These are phyloP conservation scores for Diaporthe amygdali DNA, from an alignment of 2,329 filamentous ascomycete species.

Conservation along the genomic window DNA sequence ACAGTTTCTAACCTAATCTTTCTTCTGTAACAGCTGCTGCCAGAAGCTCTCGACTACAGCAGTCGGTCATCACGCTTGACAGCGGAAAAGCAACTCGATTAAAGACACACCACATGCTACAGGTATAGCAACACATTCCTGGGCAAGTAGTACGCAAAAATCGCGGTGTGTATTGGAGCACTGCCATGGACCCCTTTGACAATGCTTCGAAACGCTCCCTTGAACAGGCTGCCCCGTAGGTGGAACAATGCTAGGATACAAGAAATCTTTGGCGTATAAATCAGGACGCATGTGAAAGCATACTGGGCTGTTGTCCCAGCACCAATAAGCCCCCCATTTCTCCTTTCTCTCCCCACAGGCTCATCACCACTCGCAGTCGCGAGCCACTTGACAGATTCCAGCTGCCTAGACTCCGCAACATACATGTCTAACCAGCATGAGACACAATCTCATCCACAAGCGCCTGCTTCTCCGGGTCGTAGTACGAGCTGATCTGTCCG, in stretches of 20 bases:
- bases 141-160: neutral
- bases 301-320: neutral
- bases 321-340: neutral
- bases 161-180: neutral
- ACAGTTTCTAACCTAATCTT: too few relatives aligned
- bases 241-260: neutral
- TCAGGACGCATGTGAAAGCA: neutral
- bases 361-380: neutral
- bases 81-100: neutral
- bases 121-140: neutral
- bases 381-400: neutral
- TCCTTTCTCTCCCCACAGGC: neutral
- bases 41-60: neutral
- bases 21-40: too few relatives aligned
- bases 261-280: neutral
- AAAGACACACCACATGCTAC: neutral
- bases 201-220: neutral
- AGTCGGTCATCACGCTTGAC: neutral
- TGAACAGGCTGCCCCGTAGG: neutral
- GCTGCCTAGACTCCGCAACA: neutral
- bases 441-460: conserved; percentile 94
- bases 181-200: neutral
- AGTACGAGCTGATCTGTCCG: conserved; percentile 84
- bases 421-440: conserved; percentile 72
- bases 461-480: conserved; percentile 71